Evolutionary conservation across 768 basidiomycete genomes (phyloP), one percentile per base, ranked within the genome.

Genomic region (Collybia mongolica): DNA sequence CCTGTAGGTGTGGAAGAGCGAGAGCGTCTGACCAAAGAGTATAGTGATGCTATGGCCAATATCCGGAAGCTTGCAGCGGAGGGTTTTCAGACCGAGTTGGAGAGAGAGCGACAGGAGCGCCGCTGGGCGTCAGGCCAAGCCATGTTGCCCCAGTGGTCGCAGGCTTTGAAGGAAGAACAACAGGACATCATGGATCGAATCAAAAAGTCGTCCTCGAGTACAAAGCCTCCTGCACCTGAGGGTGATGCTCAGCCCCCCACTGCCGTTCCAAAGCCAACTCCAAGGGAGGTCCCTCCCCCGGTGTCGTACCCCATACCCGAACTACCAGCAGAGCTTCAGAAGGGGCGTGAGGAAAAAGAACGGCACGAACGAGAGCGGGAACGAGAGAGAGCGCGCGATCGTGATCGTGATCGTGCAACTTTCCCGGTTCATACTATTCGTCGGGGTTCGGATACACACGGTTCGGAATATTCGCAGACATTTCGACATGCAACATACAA

Each of bases 51-150:
- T 4, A 74, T 83, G 73, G 60, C 60, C 20, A 72, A 60, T 44
- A 76, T 84, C 46, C 68, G 74, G 23, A 45, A 44, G 6, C 53
- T 80, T 3, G 81, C 79, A 0, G 63, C 68, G 46, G 80, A 79
- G 28, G 71, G 74, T 51, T 84, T 73, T 52, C 63, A 64, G 11
- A 59, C 54, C 36, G 75, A 70, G 18, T 61, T 84, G 32, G 70
- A 71, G 29, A 67, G 72, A 7, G 82, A 83, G 55, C 70, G 79
- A 3, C 67, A 74, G 58, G 73, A 79, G 48, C 71, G 77, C n/a
- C 67, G 69, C 1, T 80, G 77, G 79, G 71, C 71, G 8, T 62
- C 72, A 5, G 75, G 76, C 20, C 60, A 63, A 19, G 64, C 59
- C 15, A 56, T 70, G 49, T 29, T 48, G 9, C 59, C 64, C 0